Percentiles rank a stretch among this genome's conserved stretches.
Evolutionary conservation across 2,329 filamentous ascomycete genomes (phyloP).

Genomic region (Calonectria pteridis): DNA sequence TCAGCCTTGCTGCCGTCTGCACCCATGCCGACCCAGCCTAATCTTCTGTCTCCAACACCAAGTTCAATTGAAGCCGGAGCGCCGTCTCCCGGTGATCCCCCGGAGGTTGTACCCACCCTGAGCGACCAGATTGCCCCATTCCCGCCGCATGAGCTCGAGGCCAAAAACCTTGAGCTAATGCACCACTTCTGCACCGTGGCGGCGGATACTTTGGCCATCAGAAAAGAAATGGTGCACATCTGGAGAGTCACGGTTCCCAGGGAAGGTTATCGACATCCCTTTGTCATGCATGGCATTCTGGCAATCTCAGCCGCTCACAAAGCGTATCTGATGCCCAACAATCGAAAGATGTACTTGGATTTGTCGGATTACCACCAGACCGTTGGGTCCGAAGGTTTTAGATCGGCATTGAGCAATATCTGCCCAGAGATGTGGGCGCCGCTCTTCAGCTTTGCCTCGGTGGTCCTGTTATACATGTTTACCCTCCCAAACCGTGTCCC

Average conservation of each 20-base stretch:
- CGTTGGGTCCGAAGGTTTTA: conserved; percentile 46
- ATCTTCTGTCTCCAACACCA: conserved; percentile 30
- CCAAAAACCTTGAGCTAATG: conserved; percentile 46
- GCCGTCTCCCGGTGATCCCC: conserved; percentile 22
- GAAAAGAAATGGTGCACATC: conserved; percentile 42
- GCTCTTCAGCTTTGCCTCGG: conserved; percentile 58
- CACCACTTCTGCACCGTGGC: conserved; percentile 48
- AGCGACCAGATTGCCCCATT: conserved; percentile 41
- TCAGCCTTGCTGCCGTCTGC: not conserved
- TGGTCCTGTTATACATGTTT: conserved; percentile 48
- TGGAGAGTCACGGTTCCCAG: conserved; percentile 44
- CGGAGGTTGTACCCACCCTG: conserved; percentile 22
- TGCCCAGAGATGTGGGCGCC: conserved; percentile 42
- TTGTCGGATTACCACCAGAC: conserved; percentile 48
- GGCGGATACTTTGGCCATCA: conserved; percentile 36
- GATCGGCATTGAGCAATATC: conserved; percentile 35
- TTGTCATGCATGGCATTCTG: conserved; percentile 48
- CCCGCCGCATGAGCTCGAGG: conserved; percentile 38
- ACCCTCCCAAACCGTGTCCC: conserved; percentile 37
- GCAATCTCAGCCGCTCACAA: conserved; percentile 48
- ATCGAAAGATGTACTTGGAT: conserved; percentile 41
- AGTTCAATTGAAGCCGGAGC: conserved; percentile 17
- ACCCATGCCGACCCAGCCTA: conserved; percentile 21
- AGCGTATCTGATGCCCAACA: conserved; percentile 44
- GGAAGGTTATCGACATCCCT: conserved; percentile 43